Evolutionary conservation across 257 asterid species (phyloP).

Genomic region (Cruciata laevipes): DNA sequence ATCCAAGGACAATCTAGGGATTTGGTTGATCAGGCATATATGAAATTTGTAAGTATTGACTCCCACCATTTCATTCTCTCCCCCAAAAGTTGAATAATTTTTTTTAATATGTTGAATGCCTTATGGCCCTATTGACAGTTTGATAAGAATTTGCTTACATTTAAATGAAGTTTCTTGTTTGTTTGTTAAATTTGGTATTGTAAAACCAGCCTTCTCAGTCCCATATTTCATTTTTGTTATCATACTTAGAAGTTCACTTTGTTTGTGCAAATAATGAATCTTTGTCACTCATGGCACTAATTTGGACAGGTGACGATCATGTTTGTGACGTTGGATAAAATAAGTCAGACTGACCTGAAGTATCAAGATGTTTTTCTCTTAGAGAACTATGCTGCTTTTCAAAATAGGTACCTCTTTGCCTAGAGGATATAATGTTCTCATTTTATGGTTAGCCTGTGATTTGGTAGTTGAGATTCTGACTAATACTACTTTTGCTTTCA

Average conservation of each 20-base stretch:
- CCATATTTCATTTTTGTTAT: neutral
- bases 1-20: constrained; percentile 97
- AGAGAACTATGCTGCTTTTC: constrained; percentile 98
- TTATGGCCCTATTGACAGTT: neutral
- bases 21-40: constrained; percentile 97
- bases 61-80: neutral
- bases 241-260: neutral
- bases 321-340: constrained; percentile 94
- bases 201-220: neutral
- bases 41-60: constrained; percentile 59
- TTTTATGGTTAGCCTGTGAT: neutral
- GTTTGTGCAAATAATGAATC: neutral
- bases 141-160: neutral
- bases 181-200: neutral
- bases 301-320: constrained; percentile 79
- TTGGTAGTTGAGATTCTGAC: constrained; percentile 20
- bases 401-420: constrained; percentile 62
- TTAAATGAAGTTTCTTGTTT: neutral
- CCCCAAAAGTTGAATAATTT: neutral
- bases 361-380: constrained; percentile 75
- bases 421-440: neutral
- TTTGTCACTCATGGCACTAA: constrained; percentile 9
- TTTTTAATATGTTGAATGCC: neutral
- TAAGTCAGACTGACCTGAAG: constrained; percentile 80
- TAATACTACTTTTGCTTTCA: constrained; percentile 33